These are phyloP conservation scores for Leishmania major DNA, from an alignment of 208 protist species.

Conservation along the genomic window DNA sequence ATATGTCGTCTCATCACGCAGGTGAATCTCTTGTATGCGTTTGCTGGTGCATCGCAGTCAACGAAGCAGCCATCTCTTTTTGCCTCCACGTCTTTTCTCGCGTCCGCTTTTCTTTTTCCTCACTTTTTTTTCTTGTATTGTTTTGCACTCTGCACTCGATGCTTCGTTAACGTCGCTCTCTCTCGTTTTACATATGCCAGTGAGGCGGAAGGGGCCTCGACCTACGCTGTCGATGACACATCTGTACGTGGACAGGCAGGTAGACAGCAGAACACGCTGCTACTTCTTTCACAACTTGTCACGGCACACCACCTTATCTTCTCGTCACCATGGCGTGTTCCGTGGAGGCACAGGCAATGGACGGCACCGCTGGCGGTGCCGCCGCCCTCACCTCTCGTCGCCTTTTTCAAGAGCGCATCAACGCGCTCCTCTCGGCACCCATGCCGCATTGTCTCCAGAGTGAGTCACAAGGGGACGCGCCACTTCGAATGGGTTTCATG, in stretches of 20 bases:
- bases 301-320: background rate
- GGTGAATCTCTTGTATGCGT: background rate
- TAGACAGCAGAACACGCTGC: background rate
- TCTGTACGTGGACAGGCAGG: background rate
- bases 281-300: background rate
- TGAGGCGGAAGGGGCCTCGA: background rate
- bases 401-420: constrained; percentile 31
- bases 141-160: background rate
- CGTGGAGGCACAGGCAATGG: no score
- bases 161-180: no score
- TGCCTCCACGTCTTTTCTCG: background rate
- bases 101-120: background rate
- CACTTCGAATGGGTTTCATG: background rate
- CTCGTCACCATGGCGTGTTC: background rate
- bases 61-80: no score
- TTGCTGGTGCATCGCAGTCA: background rate
- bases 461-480: background rate
- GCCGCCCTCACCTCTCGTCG: constrained; percentile 8
- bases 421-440: constrained; percentile 45
- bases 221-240: background rate
- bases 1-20: background rate
- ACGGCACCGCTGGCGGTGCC: background rate
- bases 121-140: no score
- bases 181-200: background rate
- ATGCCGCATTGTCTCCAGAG: constrained; percentile 49